A percentile compares a stretch with the other conserved stretches of the same genome.
Conservation (phyloP, 345 rosid genomes). For the Angophora floribunda region DNA sequence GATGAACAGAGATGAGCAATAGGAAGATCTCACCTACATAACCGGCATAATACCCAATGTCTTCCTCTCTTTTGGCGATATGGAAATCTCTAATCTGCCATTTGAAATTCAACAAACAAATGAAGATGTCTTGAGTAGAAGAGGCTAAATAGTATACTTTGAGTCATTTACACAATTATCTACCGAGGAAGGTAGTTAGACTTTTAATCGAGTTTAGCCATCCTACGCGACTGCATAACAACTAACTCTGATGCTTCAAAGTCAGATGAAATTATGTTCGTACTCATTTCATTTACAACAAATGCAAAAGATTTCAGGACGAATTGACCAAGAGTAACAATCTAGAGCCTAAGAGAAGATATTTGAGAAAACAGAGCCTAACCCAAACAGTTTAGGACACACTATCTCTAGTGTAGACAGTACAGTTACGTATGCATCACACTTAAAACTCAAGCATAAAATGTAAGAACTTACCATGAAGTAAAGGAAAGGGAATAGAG, state of each 20-base stretch:
- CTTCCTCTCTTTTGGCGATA: conserved; percentile 60
- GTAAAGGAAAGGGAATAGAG: conserved; percentile 82
- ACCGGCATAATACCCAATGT: conserved; percentile 81
- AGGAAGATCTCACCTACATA: conserved; percentile 49
- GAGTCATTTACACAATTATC: too few species aligned
- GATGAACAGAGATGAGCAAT: not conserved
- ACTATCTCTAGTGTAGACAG: not conserved
- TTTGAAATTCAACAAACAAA: not conserved
- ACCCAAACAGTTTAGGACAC: not conserved
- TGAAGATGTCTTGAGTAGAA: not conserved
- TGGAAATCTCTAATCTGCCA: conserved; percentile 60
- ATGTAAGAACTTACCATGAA: conserved; percentile 57
- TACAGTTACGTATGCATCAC: not conserved
- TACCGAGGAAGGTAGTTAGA: not conserved
- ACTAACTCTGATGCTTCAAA: not conserved
- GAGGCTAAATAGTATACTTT: not conserved
- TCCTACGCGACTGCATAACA: not conserved
- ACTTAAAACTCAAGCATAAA: not conserved
- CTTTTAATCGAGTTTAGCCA: not conserved
- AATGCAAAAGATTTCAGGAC: not conserved
- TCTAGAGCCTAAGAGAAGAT: not conserved
- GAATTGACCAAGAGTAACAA: not conserved
- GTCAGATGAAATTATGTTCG: not conserved
- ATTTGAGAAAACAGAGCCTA: not conserved
- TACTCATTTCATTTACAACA: not conserved